Base-by-base conservation (phyloP, 2,329 filamentous ascomycete genomes). In the Hymenoscyphus infarciens region DNA sequence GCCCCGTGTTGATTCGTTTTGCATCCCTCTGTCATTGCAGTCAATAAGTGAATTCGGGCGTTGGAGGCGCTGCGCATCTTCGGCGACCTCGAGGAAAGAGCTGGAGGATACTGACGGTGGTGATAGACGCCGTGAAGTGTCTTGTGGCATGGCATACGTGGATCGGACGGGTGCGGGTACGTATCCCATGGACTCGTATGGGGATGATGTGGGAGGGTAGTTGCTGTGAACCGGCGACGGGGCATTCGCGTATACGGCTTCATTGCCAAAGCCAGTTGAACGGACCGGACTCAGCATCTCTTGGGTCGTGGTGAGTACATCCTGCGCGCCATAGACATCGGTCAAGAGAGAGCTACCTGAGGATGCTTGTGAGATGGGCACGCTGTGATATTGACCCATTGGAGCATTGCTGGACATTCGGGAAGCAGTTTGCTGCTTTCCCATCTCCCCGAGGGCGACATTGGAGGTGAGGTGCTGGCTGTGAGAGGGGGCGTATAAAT, bases 161-260 rank as follows among this genome's bases (percentile, higher is more conserved):
- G 85, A 80, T 77, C 85, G 81, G 69, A 86, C 79, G 4, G 88
- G 82, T 16, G 86, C 84, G 13, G 87, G 82, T 52, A 87, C 85
- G 74, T 95, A 96, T 65, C 88, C 89, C 74, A 95, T 81, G 62
- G 87, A 81, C 68, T 93, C 90, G 76, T 93, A 96, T 8, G 87
- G 85, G 68, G 83, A 85, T 64, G 84, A 86, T 1, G 69, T 67
- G 0, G 72, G 66, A 8, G 70, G 66, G 61, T 72, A 74, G 22
- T 67, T 66, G 56, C 66, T 67, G 59, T 74, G 71, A n/a, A 69
- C 67, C 16, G 73, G 72, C 13, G 73, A 85, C 25, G 90, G 87
- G 54, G 89, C 83, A 15, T 86, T 81, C 22, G 85, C 83, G 71
- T 92, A 88, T 33, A 87, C 81, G 3, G 86, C 77, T 71, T 93